A percentile compares a stretch with the other conserved stretches of the same genome.
Evolutionary conservation across 2,329 filamentous ascomycete genomes (phyloP).

Genomic region (Colletotrichum echinochloae): DNA sequence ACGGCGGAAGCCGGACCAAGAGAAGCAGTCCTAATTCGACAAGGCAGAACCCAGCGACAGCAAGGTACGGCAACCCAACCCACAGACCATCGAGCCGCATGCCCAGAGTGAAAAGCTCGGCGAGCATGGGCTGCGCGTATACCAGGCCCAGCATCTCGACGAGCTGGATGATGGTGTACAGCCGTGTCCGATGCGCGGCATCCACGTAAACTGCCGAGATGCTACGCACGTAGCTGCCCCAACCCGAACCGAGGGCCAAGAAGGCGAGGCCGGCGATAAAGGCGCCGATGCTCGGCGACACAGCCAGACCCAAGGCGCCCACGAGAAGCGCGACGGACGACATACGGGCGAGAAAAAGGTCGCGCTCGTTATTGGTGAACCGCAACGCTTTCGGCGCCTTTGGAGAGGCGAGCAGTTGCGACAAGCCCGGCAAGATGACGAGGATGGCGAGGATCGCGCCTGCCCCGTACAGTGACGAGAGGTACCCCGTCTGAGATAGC

Average conservation of each 20-base stretch:
- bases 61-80: constrained; percentile 50
- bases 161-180: constrained; percentile 46
- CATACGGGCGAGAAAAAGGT: constrained; percentile 45
- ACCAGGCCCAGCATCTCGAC: constrained; percentile 43
- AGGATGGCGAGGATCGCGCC: constrained; percentile 45
- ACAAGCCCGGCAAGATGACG: constrained; percentile 45
- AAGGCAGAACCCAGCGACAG: constrained; percentile 43
- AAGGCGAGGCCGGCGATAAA: constrained; percentile 47
- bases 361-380: constrained; percentile 44
- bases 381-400: constrained; percentile 42
- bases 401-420: constrained; percentile 42
- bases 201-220: constrained; percentile 46
- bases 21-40: constrained; percentile 16
- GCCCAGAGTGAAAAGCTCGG: constrained; percentile 46
- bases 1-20: constrained; percentile 28
- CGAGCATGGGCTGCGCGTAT: constrained; percentile 47
- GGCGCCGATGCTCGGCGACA: constrained; percentile 44
- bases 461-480: constrained; percentile 48
- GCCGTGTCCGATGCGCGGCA: constrained; percentile 46
- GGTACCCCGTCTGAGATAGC: constrained; percentile 47
- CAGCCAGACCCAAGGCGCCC: constrained; percentile 45
- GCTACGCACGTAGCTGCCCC: constrained; percentile 46
- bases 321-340: constrained; percentile 43
- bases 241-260: constrained; percentile 47
- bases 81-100: constrained; percentile 46